Evolutionary conservation across 108 stramenopile genomes (phyloP), one percentile per base, ranked within the genome.

Genomic region (Nitzschia palea): DNA sequence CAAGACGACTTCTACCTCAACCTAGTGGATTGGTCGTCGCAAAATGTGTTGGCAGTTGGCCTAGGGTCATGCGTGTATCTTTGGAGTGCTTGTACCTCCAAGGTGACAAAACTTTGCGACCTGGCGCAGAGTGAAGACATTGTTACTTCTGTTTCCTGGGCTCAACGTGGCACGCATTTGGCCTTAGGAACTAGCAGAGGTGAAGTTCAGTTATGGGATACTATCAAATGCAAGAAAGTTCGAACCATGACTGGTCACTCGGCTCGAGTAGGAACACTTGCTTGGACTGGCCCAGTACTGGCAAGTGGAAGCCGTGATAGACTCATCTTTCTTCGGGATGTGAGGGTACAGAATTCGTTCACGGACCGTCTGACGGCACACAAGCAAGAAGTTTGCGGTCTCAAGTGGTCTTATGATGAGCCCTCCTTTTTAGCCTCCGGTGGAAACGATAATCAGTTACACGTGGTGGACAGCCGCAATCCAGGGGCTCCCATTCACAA

Each of bases 1-100:
- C 90, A 92, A 75, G 99, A 99, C 78, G 99, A 99, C 78, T 99
- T 98, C 72, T 99, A 99, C 67, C 76, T 99, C 47, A 98, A 98
- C 62, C 76, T 99, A 5, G 97, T 99, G 20, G 95, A 97, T 74
- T 99, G 99, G 99, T 88, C 86, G 2, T 79, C 93, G 1, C 83
- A 78, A 37, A 97, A 99, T 70, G 94, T 98, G n/a, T 70, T 99
- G 35, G 97, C 99, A 0, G 99, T 98, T n/a, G 99, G 96, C 6
- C 80, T 99, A 25, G 95, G 95, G 8, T 69, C 80, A 28, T 87
- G 86, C 57, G 96, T 99, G 8, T 99, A 97, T 67, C 82, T 96
- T 2, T 96, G 97, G 97, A 90, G 87, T 67, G 95, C 96, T 15
- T 89, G 84, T 42, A 96, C 93, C 0, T 87, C 89, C 35, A 90